These are phyloP conservation scores for Phytophthora europaea DNA, from an alignment of 352 stramenopile genomes.

Conservation along the genomic window DNA sequence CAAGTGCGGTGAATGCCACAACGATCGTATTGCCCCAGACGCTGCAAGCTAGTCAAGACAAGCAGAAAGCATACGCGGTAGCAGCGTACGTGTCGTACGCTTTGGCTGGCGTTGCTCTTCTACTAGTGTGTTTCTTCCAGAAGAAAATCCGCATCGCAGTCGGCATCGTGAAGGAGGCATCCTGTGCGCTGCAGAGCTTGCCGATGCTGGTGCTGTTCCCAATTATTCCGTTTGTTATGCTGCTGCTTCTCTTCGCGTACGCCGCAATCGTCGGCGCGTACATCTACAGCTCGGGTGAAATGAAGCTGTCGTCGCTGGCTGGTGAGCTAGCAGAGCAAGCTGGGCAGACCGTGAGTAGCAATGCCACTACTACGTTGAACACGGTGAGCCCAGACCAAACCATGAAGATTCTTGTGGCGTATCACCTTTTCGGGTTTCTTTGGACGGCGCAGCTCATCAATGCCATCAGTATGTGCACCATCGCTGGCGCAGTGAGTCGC, in stretches of 20 bases:
- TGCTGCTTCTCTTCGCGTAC: constrained; percentile 76
- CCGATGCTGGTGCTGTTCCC: constrained; percentile 80
- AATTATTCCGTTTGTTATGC: constrained; percentile 66
- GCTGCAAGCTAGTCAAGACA: constrained; percentile 63
- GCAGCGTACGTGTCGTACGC: constrained; percentile 76
- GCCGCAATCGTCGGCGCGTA: constrained; percentile 65
- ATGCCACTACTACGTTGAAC: constrained; percentile 39
- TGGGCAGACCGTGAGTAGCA: constrained; percentile 14
- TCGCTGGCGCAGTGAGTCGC: constrained; percentile 91
- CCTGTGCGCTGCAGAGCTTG: constrained; percentile 63
- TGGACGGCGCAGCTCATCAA: constrained; percentile 98
- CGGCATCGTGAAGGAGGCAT: constrained; percentile 84
- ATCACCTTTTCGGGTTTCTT: constrained; percentile 96
- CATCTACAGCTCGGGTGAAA: constrained; percentile 72
- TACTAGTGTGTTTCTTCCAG: constrained; percentile 88
- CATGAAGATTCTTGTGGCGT: constrained; percentile 79
- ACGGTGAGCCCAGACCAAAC: constrained; percentile 62
- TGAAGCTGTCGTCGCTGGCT: constrained; percentile 51
- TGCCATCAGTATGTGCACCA: constrained; percentile 95
- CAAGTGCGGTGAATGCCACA: constrained; percentile 14
- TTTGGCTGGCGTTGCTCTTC: constrained; percentile 64
- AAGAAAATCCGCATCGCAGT: constrained; percentile 85
- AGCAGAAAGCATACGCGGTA: constrained; percentile 65
- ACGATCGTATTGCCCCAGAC: constrained; percentile 61
- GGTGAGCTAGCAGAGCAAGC: constrained; percentile 19